These are phyloP conservation scores for Akanthomyces lecanii DNA, from an alignment of 2,329 filamentous ascomycete species.

Conservation along the genomic window DNA sequence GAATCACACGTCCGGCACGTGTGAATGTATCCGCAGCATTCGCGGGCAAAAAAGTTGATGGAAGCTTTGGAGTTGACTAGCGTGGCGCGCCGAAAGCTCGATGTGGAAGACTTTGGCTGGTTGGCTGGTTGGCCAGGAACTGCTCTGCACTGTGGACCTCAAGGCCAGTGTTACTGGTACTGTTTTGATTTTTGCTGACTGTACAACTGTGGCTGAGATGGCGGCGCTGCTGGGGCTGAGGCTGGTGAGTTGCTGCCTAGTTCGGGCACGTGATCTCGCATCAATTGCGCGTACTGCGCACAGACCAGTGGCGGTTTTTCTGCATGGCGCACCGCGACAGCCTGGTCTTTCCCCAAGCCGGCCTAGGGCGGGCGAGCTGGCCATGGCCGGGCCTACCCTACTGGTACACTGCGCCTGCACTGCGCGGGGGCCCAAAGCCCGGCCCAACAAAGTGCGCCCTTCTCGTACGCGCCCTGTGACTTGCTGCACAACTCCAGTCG, in stretches of 20 bases:
- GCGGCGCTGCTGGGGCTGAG: neutral
- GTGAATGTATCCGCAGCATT: neutral
- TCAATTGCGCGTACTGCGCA: constrained; percentile 8
- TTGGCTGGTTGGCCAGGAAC: neutral
- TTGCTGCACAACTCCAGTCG: neutral
- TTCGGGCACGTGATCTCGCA: constrained; percentile 1
- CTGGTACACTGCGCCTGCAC: neutral
- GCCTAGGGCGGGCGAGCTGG: neutral
- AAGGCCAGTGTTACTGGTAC: too few relatives aligned
- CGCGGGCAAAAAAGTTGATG: constrained; percentile 4
- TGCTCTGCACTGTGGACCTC: neutral
- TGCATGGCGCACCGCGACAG: constrained; percentile 10
- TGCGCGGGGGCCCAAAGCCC: neutral
- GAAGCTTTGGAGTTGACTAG: constrained; percentile 1
- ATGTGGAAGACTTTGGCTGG: neutral
- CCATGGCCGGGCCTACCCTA: neutral
- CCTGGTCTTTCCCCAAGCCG: neutral
- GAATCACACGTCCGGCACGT: constrained; percentile 11
- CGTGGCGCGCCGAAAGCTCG: constrained; percentile 6
- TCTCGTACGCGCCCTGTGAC: constrained; percentile 5
- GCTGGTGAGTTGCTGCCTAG: neutral
- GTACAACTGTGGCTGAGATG: constrained; percentile 1
- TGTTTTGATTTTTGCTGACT: neutral
- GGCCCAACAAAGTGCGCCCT: constrained; percentile 11
- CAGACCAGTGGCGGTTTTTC: neutral